A percentile compares a stretch with the other conserved stretches of the same genome.
phyloP scores from a whole-genome alignment of 2,329 filamentous ascomycete species.

The Cadophora sp. region DNA sequence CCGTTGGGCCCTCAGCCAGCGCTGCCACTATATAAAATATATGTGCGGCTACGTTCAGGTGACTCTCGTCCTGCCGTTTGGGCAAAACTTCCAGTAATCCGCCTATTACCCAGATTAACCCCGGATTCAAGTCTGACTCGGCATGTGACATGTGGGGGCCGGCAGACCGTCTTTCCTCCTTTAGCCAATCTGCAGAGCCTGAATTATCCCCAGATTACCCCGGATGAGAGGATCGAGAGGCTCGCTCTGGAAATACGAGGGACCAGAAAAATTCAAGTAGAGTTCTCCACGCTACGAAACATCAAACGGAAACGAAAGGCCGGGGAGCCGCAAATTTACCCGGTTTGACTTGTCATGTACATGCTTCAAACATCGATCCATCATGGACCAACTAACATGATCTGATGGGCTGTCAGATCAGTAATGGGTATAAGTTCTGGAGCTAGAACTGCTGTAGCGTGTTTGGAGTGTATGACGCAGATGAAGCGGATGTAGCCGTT shows the following conservation, averaged over 20 bases:
- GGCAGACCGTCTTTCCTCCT: constrained; percentile 21
- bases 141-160: constrained; percentile 28
- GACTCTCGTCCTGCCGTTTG: constrained; percentile 21
- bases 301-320: constrained; percentile 4
- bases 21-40: constrained; percentile 19
- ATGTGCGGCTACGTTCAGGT: constrained; percentile 28
- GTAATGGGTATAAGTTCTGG: no score
- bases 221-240: constrained; percentile 26
- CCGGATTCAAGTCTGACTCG: constrained; percentile 29
- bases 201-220: constrained; percentile 23
- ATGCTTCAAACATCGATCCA: neutral
- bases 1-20: constrained; percentile 22
- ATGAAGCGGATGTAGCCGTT: constrained; percentile 1
- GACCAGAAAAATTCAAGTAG: neutral
- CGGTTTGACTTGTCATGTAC: neutral
- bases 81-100: constrained; percentile 23
- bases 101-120: constrained; percentile 34
- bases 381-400: neutral
- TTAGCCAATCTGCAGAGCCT: constrained; percentile 29
- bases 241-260: constrained; percentile 8
- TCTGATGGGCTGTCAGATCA: neutral
- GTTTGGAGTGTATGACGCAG: constrained; percentile 6
- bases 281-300: constrained; percentile 3
- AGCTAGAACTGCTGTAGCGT: neutral
- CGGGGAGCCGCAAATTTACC: constrained; percentile 1